Percentiles rank a stretch among this genome's conserved stretches.
Conservation (phyloP, 495 filamentous ascomycete species). For the Evansstolkia leycettana region DNA sequence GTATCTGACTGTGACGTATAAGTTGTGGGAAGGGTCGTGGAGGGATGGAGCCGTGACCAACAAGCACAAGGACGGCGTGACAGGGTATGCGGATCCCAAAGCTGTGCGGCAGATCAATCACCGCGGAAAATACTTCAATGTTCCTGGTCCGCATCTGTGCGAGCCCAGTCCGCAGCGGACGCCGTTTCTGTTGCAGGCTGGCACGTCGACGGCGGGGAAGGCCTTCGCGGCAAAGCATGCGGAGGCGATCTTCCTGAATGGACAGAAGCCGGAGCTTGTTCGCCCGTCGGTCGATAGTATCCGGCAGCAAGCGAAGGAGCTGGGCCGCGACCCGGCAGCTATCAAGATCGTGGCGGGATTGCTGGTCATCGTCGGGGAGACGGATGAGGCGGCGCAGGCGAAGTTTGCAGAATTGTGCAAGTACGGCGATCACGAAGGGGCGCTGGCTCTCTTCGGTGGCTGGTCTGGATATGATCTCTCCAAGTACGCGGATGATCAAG, state of each 20-base stretch:
- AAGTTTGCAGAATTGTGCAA: conserved; percentile 35
- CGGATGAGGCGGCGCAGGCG: conserved; percentile 38
- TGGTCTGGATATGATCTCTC: conserved; percentile 43
- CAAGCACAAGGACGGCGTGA: conserved; percentile 29
- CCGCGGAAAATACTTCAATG: conserved; percentile 49
- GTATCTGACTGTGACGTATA: conserved; percentile 56
- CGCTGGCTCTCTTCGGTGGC: conserved; percentile 41
- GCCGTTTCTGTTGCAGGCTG: conserved; percentile 54
- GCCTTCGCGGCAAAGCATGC: conserved; percentile 50
- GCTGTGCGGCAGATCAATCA: conserved; percentile 53
- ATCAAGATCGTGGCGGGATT: conserved; percentile 42
- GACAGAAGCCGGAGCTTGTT: conserved; percentile 33
- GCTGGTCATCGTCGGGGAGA: conserved; percentile 37
- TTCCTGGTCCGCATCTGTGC: conserved; percentile 53
- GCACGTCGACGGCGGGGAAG: conserved; percentile 48
- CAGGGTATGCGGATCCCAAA: conserved; percentile 42
- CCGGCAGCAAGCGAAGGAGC: conserved; percentile 27
- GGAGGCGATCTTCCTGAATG: conserved; percentile 40
- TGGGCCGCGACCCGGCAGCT: conserved; percentile 32
- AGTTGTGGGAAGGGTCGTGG: conserved; percentile 57
- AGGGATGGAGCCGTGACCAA: conserved; percentile 48
- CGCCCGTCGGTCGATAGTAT: conserved; percentile 34
- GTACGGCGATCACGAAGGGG: conserved; percentile 39
- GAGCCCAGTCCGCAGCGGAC: conserved; percentile 55
- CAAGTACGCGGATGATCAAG: conserved; percentile 37